A percentile compares a stretch with the other conserved stretches of the same genome.
These are phyloP conservation scores for Yarrowia bubula DNA, from an alignment of 805 yeast genomes.

Conservation along the genomic window DNA sequence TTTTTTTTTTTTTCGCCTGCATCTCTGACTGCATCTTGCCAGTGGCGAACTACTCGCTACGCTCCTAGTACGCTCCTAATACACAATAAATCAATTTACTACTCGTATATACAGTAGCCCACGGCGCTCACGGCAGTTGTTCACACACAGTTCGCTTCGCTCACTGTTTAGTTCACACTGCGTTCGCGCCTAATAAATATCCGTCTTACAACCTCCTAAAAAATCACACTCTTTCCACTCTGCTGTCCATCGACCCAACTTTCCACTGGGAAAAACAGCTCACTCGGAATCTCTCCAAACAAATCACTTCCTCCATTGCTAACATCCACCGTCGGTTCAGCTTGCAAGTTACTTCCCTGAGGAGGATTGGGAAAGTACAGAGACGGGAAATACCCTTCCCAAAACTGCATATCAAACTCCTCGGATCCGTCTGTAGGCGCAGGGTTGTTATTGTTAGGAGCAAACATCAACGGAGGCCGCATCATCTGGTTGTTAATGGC, in stretches of 20 bases:
- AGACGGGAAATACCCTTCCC: slow-evolving; percentile 27
- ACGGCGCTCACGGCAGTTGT: no score
- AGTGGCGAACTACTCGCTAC: no score
- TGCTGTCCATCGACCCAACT: slow-evolving; percentile 17
- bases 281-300: slow-evolving; percentile 18
- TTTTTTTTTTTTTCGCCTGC: no score
- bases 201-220: not conserved
- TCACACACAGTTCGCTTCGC: no score
- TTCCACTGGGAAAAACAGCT: slow-evolving; percentile 21
- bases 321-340: not conserved
- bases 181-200: no score
- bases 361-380: slow-evolving; percentile 22
- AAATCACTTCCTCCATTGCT: not conserved
- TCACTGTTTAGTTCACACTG: no score
- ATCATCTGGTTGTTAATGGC: not conserved
- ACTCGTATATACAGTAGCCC: no score
- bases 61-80: no score
- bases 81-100: no score
- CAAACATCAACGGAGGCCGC: slow-evolving; percentile 12
- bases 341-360: not conserved
- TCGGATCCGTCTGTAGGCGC: slow-evolving; percentile 7
- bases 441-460: slow-evolving; percentile 5
- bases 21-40: no score
- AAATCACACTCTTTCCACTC: slow-evolving; percentile 9
- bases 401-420: slow-evolving; percentile 18